phyloP scores from a whole-genome alignment of 1,284 basidiomycete species.

The Trichosporon sp. region DNA sequence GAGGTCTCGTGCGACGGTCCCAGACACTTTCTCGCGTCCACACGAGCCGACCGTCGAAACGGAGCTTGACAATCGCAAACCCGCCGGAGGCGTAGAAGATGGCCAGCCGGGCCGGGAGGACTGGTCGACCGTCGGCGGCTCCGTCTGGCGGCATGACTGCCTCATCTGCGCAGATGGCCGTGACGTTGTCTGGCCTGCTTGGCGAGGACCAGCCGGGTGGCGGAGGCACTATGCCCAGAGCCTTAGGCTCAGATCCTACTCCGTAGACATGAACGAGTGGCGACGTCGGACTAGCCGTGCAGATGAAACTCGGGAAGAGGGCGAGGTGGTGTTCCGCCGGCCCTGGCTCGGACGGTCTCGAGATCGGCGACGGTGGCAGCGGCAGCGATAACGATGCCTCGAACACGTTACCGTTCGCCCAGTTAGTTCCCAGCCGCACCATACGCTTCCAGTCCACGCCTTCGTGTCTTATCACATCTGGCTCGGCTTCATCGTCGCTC shows the following conservation, averaged over 20 bases:
- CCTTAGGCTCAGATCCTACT: slow-evolving; percentile 26
- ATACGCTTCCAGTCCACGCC: slow-evolving; percentile 57
- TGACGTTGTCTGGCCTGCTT: slow-evolving; percentile 50
- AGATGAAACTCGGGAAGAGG: slow-evolving; percentile 54
- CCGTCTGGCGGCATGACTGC: slow-evolving; percentile 29
- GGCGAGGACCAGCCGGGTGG: slow-evolving; percentile 56
- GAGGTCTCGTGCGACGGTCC: slow-evolving; percentile 12
- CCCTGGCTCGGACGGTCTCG: slow-evolving; percentile 1
- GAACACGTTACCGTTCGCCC: slow-evolving; percentile 54
- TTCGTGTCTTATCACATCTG: slow-evolving; percentile 41
- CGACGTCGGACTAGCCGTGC: slow-evolving; percentile 48
- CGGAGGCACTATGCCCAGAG: slow-evolving; percentile 54
- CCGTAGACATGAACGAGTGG: slow-evolving; percentile 52
- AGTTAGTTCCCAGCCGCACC: slow-evolving; percentile 53
- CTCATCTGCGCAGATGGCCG: slow-evolving; percentile 52
- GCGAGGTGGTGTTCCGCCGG: slow-evolving; percentile 45
- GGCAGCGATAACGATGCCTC: slow-evolving; percentile 45
- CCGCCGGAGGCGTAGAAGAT: slow-evolving; percentile 56
- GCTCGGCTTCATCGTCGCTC: slow-evolving; percentile 12
- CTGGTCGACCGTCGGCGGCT: background rate
- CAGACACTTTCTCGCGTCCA: slow-evolving; percentile 45
- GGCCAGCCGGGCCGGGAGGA: slow-evolving; percentile 46
- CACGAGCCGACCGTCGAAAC: slow-evolving; percentile 21
- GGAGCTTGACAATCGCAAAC: slow-evolving; percentile 47
- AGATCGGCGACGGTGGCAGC: slow-evolving; percentile 38